Conservation (phyloP, 1,284 basidiomycete genomes). For the Microbotryum intermedium region DNA sequence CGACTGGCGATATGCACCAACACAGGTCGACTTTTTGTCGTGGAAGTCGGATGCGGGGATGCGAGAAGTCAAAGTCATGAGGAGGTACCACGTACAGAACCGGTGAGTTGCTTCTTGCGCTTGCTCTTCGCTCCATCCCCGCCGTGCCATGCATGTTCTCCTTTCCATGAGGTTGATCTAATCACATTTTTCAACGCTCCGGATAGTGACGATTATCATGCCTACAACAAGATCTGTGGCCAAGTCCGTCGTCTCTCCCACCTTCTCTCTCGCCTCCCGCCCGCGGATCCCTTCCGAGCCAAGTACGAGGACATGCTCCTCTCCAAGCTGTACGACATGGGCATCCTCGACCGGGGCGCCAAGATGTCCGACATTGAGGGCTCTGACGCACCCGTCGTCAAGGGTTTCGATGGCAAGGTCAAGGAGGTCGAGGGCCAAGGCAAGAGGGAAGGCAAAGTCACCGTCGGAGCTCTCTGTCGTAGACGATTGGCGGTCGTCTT, state of each 20-base stretch:
- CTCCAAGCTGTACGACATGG: constrained; percentile 95
- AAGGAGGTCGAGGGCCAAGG: constrained; percentile 45
- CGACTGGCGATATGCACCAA: not conserved
- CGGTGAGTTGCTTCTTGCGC: constrained; percentile 39
- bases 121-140: not conserved
- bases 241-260: constrained; percentile 77
- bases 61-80: constrained; percentile 89
- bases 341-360: constrained; percentile 68
- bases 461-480: constrained; percentile 88
- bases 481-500: constrained; percentile 85
- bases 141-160: not conserved
- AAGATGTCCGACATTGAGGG: constrained; percentile 80
- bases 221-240: constrained; percentile 96
- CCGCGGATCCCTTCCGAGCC: constrained; percentile 78
- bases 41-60: constrained; percentile 94
- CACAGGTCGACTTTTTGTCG: constrained; percentile 46
- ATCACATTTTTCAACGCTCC: not conserved
- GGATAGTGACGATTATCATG: constrained; percentile 78
- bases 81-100: constrained; percentile 89
- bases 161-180: not conserved
- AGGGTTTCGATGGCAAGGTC: constrained; percentile 45
- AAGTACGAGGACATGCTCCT: constrained; percentile 81
- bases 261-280: constrained; percentile 74
- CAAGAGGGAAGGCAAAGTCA: constrained; percentile 46
- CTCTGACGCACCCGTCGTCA: constrained; percentile 24